A percentile compares a stretch with the other conserved stretches of the same genome.
These are phyloP conservation scores for Prinsepia uniflora DNA, from an alignment of 306 rosid species.

Conservation along the genomic window DNA sequence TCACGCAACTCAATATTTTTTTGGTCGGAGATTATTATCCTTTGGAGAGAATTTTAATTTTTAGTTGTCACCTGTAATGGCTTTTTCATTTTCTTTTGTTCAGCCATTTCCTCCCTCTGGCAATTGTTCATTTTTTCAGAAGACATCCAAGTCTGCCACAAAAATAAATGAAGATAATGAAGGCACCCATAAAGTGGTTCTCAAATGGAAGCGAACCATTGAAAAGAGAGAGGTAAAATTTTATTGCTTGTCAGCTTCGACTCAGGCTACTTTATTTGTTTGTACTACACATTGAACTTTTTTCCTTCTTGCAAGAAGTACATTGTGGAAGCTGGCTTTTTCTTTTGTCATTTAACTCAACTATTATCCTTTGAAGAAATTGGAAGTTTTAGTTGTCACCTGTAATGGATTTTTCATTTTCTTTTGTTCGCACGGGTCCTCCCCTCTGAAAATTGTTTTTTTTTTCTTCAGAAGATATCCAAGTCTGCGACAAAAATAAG, in stretches of 20 bases:
- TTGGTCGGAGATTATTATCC: too few species aligned
- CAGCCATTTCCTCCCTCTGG: neutral
- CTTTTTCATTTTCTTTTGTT: neutral
- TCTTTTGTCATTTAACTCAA: too few species aligned
- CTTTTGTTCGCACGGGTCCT: neutral
- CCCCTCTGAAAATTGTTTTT: neutral
- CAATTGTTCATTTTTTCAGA: constrained; percentile 20
- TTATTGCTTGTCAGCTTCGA: neutral
- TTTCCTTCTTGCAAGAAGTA: neutral
- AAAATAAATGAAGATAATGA: constrained; percentile 22
- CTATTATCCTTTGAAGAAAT: too few species aligned
- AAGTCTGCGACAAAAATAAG: constrained; percentile 29
- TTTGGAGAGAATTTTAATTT: neutral
- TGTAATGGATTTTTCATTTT: neutral
- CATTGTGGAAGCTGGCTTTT: neutral
- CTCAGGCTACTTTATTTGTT: neutral
- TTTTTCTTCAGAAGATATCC: constrained; percentile 23
- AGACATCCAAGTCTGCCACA: constrained; percentile 23
- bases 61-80: neutral
- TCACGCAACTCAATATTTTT: too few species aligned
- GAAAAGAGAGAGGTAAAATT: constrained; percentile 34
- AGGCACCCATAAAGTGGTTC: constrained; percentile 33
- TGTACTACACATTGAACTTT: neutral
- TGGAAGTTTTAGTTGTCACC: neutral
- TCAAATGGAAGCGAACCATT: constrained; percentile 29